Evolutionary conservation across 352 stramenopile genomes (phyloP), one percentile per base, ranked within the genome.

Genomic region (Phytopythium delawarense): DNA sequence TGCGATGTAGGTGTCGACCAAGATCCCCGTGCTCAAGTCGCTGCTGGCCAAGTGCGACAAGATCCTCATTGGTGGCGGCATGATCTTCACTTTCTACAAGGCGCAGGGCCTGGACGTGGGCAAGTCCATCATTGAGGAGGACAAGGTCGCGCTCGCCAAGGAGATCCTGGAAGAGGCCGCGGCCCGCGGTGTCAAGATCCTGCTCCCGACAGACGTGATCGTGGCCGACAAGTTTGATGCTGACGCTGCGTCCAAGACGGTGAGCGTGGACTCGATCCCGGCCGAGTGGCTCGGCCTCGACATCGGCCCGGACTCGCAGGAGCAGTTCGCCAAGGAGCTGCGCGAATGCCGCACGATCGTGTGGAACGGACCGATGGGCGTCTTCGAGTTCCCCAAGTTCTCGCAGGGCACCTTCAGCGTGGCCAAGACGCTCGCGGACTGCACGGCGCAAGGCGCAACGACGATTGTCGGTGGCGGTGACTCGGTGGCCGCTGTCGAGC

Each of bases 1-100:
- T 34, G 9, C 9, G 48, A 15, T 54, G 23, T 8, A 54, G 48
- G 48, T 88, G 20, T 93, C 84, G 23, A 94, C 83, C 7, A 98
- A 99, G 84, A 98, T 99, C 63, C 94, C 92, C n/a, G 92, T 99
- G 70, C 78, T 99, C 50, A 93, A 98, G 76, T 95, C 91, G 54
- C 84, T 99, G 65, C 67, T 99, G 53, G 78, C 93, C 61, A 98
- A 98, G 76, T 98, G 89, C 68, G 94, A 99, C 74, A 98, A 96
- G 77, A 92, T 99, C 54, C 79, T 99, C 65, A 89, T 99, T 50
- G 96, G 96, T 61, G 95, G 96, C 72, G 95, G 94, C 62, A 98
- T 98, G 94, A 96, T 98, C 65, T 99, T 98, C 80, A 99, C 96
- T 53, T 98, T 99, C 82, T 94, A 98, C 65, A 98, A 98, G 76